Evolutionary conservation across 371 early-diverging fungal species (phyloP).

Genomic region (Mortierella sp.): DNA sequence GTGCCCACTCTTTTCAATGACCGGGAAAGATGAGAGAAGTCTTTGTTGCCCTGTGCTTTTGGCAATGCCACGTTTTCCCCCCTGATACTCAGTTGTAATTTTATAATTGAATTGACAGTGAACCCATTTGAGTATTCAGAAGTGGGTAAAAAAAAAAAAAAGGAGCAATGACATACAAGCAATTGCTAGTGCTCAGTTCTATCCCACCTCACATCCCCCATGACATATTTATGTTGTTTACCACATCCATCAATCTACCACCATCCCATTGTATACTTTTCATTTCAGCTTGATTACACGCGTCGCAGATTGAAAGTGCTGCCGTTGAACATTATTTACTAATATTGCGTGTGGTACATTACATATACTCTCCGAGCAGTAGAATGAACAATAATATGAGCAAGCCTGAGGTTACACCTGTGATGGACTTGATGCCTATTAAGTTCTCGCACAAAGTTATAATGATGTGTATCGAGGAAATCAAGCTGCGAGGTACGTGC

Average conservation of each 20-base stretch:
- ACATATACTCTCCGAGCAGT: not conserved
- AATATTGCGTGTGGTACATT: not conserved
- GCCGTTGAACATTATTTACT: too few species aligned
- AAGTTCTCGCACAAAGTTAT: conserved; percentile 48
- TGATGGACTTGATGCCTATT: conserved; percentile 45
- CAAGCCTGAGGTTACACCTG: conserved; percentile 23
- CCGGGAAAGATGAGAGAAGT: not conserved
- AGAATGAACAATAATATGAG: conserved; percentile 14
- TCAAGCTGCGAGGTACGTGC: conserved; percentile 47
- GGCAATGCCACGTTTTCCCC: conserved; percentile 16
- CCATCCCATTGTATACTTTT: too few species aligned
- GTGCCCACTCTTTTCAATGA: not conserved
- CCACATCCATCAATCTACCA: too few species aligned
- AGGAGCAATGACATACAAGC: not conserved
- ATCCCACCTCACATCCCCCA: not conserved
- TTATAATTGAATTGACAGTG: not conserved
- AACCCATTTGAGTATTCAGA: not conserved
- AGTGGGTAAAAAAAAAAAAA: not conserved
- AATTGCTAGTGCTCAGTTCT: not conserved
- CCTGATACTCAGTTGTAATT: not conserved
- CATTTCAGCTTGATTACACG: too few species aligned
- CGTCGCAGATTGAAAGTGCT: too few species aligned
- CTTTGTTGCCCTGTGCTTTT: conserved; percentile 22
- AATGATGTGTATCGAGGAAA: conserved; percentile 51
- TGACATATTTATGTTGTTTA: too few species aligned